Evolutionary conservation across 2,329 filamentous ascomycete species (phyloP).

Genomic region (Geosmithia morbida): DNA sequence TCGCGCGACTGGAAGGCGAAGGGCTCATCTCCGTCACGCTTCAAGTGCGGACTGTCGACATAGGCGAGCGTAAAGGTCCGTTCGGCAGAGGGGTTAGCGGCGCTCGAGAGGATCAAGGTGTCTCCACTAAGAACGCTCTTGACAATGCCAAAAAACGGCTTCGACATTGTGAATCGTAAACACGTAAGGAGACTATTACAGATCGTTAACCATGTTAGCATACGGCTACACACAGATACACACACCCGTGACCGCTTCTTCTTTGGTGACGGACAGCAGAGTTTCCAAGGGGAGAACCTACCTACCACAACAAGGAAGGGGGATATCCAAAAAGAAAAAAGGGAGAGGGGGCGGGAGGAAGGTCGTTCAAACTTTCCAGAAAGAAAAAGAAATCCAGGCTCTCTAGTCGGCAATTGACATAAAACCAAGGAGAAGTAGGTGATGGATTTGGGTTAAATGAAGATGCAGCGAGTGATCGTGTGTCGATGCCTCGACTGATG

Average conservation of each 20-base stretch:
- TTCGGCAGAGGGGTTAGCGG: constrained; percentile 70
- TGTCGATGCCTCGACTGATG: constrained; percentile 6
- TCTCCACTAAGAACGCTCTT: constrained; percentile 93
- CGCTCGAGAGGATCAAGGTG: constrained; percentile 70
- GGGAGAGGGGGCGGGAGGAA: background rate
- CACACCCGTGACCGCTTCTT: background rate
- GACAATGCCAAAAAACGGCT: constrained; percentile 55
- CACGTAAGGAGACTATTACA: background rate
- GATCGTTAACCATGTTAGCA: background rate
- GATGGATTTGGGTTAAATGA: background rate
- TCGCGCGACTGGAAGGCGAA: constrained; percentile 93
- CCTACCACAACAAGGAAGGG: background rate
- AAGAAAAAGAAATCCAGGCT: background rate
- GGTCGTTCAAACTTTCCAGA: background rate
- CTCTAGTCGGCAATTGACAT: background rate
- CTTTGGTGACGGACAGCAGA: background rate
- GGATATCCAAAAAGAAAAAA: background rate
- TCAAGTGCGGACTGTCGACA: constrained; percentile 75
- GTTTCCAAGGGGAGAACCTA: background rate
- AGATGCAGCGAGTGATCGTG: background rate
- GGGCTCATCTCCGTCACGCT: constrained; percentile 80
- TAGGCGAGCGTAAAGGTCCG: constrained; percentile 83
- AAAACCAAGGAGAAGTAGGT: background rate
- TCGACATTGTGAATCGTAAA: constrained; percentile 26
- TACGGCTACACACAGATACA: too few species aligned